Evolutionary conservation across 73 alveolate genomes (phyloP), one percentile per base, ranked within the genome.

Genomic region (Paraurostyla sp.): DNA sequence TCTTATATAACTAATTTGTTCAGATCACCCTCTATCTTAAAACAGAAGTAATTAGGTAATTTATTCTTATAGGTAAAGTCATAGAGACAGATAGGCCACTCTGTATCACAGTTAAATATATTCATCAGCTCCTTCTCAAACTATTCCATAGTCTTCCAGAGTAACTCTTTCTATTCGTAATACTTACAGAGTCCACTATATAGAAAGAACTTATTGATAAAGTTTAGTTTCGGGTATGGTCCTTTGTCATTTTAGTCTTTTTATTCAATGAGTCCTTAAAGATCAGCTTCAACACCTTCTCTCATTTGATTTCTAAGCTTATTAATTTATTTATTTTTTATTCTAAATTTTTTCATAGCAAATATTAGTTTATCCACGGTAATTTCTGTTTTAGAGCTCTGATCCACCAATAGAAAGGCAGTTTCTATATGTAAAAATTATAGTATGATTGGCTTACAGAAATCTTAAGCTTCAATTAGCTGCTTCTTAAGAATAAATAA

Each of bases 81-180:
- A 41, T 65, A 90, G 0, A 90, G 80, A 20, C 95, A 90, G 2
- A 90, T 81, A 7, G 95, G 95, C 95, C 95, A 90, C 18, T 36
- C 52, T 0, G 62, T 16, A 46, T 90, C 83, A 38, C 95, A 90
- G 18, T 48, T 57, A 25, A 59, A 80, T 16, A 46, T 50, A 33
- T 46, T 27, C 60, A 89, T 69, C 38, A 89, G 43, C 29, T 60
- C 76, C 30, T 45, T 35, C 18, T 89, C 94, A 48, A 52, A 78
- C 33, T 78, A 43, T 13, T 78, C 89, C 78, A 78, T 50, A 35
- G 56, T 52, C 38, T 54, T 78, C 46, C 38, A 54, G 3, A 7
- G 13, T 18, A 54, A 11, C 13, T 78, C 89, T 60, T 51, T 22
- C 23, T 73, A 22, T 48, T 73, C 86, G 27, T 73, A 48, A 38